These are phyloP conservation scores for Leccinum uliginosum DNA, from an alignment of 768 basidiomycete species.

Conservation along the genomic window DNA sequence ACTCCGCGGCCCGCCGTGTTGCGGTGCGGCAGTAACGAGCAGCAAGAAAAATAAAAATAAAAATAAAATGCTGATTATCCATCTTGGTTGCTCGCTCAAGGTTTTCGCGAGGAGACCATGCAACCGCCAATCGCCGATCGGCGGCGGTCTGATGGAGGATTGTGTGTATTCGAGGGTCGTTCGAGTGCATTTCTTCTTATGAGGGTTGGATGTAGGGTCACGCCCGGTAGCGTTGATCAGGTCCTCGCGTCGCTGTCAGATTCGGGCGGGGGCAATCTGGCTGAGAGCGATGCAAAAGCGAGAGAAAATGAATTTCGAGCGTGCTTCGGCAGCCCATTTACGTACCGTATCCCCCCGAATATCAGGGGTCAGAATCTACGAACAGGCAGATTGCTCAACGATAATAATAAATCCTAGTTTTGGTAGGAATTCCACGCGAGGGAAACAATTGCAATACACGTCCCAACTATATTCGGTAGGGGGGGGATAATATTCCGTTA, in stretches of 20 bases:
- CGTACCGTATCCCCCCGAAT: constrained; percentile 59
- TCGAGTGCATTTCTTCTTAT: not conserved
- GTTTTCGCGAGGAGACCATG: constrained; percentile 20
- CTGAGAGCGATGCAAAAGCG: constrained; percentile 21
- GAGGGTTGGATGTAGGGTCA: not conserved
- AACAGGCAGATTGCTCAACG: constrained; percentile 46
- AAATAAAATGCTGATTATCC: not conserved
- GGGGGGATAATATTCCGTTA: constrained; percentile 60
- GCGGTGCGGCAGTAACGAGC: not conserved
- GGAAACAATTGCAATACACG: constrained; percentile 58
- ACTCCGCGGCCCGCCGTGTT: constrained; percentile 27
- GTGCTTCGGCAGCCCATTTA: constrained; percentile 39
- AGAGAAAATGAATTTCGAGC: constrained; percentile 34
- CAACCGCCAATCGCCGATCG: constrained; percentile 31
- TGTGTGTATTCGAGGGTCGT: constrained; percentile 3
- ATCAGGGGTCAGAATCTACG: constrained; percentile 51
- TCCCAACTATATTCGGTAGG: constrained; percentile 68
- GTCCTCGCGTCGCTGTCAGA: constrained; percentile 9
- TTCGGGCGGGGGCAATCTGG: constrained; percentile 16
- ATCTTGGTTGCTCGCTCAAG: constrained; percentile 6
- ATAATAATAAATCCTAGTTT: constrained; percentile 59
- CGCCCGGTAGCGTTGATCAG: constrained; percentile 14
- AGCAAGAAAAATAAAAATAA: not conserved
- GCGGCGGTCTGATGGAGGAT: constrained; percentile 13
- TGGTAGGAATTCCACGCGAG: constrained; percentile 60